phyloP scores from a whole-genome alignment of 2,329 filamentous ascomycete species.

The Dothiorella sarmentorum region DNA sequence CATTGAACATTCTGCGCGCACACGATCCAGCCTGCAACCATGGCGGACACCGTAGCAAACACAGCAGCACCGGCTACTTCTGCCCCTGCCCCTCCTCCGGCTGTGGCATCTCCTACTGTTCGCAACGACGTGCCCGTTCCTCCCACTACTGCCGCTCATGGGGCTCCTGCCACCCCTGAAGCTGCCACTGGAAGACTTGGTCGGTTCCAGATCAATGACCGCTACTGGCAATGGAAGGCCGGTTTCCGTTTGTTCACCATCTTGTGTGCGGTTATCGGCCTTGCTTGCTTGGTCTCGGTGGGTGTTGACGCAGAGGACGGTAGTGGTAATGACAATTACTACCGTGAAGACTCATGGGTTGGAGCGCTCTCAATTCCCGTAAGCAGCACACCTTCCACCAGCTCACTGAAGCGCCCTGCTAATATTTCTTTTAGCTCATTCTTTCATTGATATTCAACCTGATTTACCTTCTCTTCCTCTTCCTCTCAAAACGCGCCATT shows the following conservation, averaged over 20 bases:
- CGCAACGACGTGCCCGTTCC: neutral
- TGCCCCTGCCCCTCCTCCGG: neutral
- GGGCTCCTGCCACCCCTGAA: neutral
- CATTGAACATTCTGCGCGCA: no score
- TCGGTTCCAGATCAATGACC: neutral
- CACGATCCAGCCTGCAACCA: neutral
- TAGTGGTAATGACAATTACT: neutral
- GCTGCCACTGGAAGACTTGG: neutral
- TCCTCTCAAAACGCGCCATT: conserved; percentile 25
- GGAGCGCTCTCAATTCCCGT: conserved; percentile 27
- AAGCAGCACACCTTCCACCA: neutral
- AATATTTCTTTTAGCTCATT: conserved; percentile 21
- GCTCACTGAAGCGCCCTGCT: neutral
- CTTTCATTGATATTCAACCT: conserved; percentile 31
- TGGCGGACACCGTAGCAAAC: neutral
- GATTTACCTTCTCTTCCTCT: conserved; percentile 27
- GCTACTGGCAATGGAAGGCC: neutral
- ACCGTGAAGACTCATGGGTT: neutral
- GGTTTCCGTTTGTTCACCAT: neutral
- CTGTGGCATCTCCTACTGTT: no score
- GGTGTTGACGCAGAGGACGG: neutral
- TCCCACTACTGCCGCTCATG: neutral
- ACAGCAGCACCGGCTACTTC: neutral
- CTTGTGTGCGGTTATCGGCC: neutral
- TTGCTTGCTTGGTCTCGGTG: neutral